Conservation (phyloP, 805 yeast genomes). For the Candida piceae region DNA sequence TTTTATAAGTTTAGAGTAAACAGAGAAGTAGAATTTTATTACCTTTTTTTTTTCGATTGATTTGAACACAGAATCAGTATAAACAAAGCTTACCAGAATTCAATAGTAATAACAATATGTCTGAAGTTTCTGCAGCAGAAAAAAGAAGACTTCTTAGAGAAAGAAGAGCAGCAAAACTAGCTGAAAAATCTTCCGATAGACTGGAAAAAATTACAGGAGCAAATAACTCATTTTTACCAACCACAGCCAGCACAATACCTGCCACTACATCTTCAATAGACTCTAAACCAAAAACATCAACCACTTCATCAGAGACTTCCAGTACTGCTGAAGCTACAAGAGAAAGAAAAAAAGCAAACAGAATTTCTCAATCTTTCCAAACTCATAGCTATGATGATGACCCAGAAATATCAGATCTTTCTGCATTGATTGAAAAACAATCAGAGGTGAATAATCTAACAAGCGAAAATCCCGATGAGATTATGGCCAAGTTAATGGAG, state of each 20-base stretch:
- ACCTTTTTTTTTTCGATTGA: too few species aligned
- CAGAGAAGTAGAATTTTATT: too few species aligned
- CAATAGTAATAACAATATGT: constrained; percentile 31
- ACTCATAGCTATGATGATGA: constrained; percentile 12
- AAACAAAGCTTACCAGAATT: too few species aligned
- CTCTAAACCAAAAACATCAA: constrained; percentile 8
- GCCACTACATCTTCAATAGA: constrained; percentile 26
- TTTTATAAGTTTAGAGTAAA: too few species aligned
- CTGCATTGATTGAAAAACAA: constrained; percentile 6
- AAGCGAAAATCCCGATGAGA: constrained; percentile 12
- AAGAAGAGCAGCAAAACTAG: constrained; percentile 62
- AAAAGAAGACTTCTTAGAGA: constrained; percentile 54
- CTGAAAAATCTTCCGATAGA: constrained; percentile 46
- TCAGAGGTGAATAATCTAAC: too few species aligned
- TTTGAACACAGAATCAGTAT: too few species aligned
- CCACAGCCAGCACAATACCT: constrained; percentile 9
- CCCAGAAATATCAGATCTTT: constrained; percentile 21
- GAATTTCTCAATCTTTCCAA: constrained; percentile 12
- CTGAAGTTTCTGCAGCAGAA: constrained; percentile 48
- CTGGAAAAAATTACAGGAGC: constrained; percentile 45
- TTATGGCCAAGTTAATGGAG: constrained; percentile 15
- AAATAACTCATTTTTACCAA: constrained; percentile 31
- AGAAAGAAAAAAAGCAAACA: constrained; percentile 6
- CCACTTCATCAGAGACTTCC: background rate
- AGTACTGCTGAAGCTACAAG: background rate